Conservation (phyloP, 345 rosid species). For the Pelargonium nanum region DNA sequence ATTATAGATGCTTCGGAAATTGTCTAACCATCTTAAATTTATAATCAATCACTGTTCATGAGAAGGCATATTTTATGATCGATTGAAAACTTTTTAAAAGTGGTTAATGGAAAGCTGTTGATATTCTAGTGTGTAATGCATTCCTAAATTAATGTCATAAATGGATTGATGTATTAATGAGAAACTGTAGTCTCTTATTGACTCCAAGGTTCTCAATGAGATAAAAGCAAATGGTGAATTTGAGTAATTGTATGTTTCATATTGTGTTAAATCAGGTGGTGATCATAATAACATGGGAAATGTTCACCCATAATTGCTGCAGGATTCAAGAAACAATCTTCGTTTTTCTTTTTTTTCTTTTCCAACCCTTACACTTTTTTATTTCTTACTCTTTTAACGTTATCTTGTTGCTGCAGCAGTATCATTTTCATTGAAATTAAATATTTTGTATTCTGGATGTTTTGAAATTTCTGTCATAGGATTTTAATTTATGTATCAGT, state of each 20-base stretch:
- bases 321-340: not conserved
- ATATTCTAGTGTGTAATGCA: not conserved
- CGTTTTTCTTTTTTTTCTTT: no score
- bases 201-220: not conserved
- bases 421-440: not conserved
- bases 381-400: not conserved
- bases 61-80: not conserved
- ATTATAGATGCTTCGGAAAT: not conserved
- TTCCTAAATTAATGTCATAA: not conserved
- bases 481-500: not conserved
- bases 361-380: not conserved
- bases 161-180: no score
- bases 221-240: not conserved
- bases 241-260: not conserved
- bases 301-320: not conserved
- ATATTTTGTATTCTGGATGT: not conserved
- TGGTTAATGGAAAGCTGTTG: not conserved
- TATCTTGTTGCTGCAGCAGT: not conserved
- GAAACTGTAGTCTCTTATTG: not conserved
- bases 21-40: no score
- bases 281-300: not conserved
- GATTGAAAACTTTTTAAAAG: no score
- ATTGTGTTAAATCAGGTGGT: not conserved
- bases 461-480: not conserved
- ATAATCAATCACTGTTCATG: no score